A percentile compares a stretch with the other conserved stretches of the same genome.
These are phyloP conservation scores for Zygnema cylindricum DNA, from an alignment of 139 green algal genomes.

Conservation along the genomic window DNA sequence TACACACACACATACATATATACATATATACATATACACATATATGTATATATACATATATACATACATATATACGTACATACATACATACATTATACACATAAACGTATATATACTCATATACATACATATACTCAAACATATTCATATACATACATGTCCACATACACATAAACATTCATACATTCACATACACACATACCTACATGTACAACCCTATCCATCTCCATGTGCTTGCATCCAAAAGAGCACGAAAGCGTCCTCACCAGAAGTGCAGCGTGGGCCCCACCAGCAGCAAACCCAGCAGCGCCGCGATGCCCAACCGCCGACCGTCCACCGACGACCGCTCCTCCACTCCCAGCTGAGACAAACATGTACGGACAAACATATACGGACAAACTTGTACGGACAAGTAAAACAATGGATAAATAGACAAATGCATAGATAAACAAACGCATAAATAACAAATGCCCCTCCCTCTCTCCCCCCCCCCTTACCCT, in stretches of 20 bases:
- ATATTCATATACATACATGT: not conserved
- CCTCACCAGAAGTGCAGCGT: constrained; percentile 34
- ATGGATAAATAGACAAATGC: not conserved
- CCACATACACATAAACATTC: not conserved
- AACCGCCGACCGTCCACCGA: not conserved
- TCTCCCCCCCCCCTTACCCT: too few species aligned
- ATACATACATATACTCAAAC: not conserved
- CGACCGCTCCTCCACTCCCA: not conserved
- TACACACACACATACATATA: too few species aligned
- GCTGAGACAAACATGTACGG: not conserved
- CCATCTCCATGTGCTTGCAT: too few species aligned
- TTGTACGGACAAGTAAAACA: not conserved
- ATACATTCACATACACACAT: not conserved
- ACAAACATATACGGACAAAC: not conserved
- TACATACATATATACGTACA: not conserved
- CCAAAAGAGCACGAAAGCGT: not conserved
- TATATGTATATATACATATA: constrained; percentile 6
- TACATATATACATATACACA: not conserved
- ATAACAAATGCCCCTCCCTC: too few species aligned
- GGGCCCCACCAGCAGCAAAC: constrained; percentile 38
- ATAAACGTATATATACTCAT: not conserved
- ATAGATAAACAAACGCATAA: not conserved
- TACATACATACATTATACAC: not conserved
- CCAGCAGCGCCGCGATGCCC: constrained; percentile 19
- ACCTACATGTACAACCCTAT: not conserved